Evolutionary conservation across 805 yeast genomes (phyloP), one percentile per base, ranked within the genome.

Genomic region (Nakazawaea wickerhamii): DNA sequence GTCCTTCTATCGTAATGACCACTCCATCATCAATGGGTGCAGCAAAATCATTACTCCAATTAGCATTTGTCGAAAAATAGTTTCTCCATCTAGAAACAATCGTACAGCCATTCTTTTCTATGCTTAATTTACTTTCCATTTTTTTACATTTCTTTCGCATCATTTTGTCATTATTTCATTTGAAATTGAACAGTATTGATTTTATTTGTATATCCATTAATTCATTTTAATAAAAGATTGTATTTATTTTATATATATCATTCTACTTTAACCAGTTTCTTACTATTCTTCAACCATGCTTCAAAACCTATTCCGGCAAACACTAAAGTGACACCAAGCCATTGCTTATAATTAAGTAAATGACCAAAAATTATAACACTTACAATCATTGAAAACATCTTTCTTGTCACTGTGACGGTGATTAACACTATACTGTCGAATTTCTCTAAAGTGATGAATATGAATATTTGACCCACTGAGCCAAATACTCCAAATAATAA

Each of bases 381-480:
- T 41, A 91, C 63, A 26, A 89, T 71, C 98, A 93, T 91, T 30
- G 97, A 88, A 38, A 89, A 68, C 96, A 93, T 91, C 57, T 93
- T 93, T 53, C 99, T 74, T 1, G 99, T 91, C 8, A 93, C 97
- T 0, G 98, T 93, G 14, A 95, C 91, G 31, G 96, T 91, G 22
- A 91, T 89, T 42, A 93, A 68, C 0, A 85, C 75, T 46, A 93
- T 66, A 2, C 96, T 87, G 38, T 91, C 96, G 57, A 86, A 93
- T 45, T 77, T 72, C 52, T 87, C 93, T 36, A 93, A 65, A 2
- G 95, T 88, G 41, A 79, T 62, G 57, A 90, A 93, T 33, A 93
- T 87, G 63, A 95, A 93, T n/a, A 90, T 76, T 61, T 93, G 98
- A 13, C 99, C 99, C 21, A 88, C 54, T 0, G 97, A 81, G 2